A percentile compares a stretch with the other conserved stretches of the same genome.
Conservation (phyloP, 306 rosid genomes). For the Lotus japonicus region DNA sequence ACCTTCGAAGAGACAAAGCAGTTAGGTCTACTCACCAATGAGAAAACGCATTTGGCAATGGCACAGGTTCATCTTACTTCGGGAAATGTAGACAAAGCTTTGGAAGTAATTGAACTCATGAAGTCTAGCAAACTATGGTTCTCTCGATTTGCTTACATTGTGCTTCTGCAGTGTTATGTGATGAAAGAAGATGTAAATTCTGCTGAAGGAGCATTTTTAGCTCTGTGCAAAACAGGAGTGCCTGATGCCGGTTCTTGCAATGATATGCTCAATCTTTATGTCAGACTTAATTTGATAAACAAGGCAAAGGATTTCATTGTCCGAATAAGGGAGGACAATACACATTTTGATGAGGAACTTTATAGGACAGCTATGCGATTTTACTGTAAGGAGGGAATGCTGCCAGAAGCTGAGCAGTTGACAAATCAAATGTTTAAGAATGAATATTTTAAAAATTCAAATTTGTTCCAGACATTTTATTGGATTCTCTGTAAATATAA, state of each 20-base stretch:
- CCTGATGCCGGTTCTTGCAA: slow-evolving; percentile 88
- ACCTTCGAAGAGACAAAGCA: slow-evolving; percentile 68
- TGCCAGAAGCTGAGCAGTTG: slow-evolving; percentile 55
- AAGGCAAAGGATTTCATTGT: slow-evolving; percentile 62
- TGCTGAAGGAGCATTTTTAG: slow-evolving; percentile 61
- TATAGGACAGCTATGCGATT: slow-evolving; percentile 57
- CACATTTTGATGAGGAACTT: slow-evolving; percentile 62
- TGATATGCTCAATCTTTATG: slow-evolving; percentile 69
- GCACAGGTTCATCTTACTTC: slow-evolving; percentile 84
- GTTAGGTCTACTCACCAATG: slow-evolving; percentile 62
- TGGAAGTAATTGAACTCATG: slow-evolving; percentile 64
- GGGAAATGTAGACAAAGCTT: slow-evolving; percentile 61
- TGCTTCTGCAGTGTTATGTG: slow-evolving; percentile 74
- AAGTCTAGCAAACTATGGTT: slow-evolving; percentile 60
- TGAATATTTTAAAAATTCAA: slow-evolving; percentile 28
- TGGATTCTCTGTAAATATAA: slow-evolving; percentile 34
- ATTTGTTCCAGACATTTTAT: slow-evolving; percentile 51
- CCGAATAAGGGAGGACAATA: slow-evolving; percentile 43
- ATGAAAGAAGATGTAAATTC: slow-evolving; percentile 68
- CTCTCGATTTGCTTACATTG: slow-evolving; percentile 83
- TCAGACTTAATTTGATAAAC: slow-evolving; percentile 43
- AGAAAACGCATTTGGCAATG: slow-evolving; percentile 89
- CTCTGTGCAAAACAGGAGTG: slow-evolving; percentile 66
- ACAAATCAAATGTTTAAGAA: slow-evolving; percentile 41
- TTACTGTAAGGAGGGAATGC: slow-evolving; percentile 74